Conservation (phyloP, 768 basidiomycete species). For the Auriculariales sp. region DNA sequence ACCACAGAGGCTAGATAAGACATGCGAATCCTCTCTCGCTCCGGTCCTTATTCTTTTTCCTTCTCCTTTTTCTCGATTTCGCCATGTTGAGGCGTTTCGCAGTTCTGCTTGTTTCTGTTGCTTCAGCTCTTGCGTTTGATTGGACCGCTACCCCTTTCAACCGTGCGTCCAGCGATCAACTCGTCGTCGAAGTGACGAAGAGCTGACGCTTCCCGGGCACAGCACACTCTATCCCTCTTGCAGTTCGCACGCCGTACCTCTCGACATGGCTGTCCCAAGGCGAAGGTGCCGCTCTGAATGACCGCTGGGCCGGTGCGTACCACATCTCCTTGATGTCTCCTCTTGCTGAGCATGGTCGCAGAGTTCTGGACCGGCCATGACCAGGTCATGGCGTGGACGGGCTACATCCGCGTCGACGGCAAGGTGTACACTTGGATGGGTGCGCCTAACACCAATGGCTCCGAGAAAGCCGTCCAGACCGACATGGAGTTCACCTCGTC, state of each 20-base stretch:
- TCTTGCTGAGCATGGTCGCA: too few species aligned
- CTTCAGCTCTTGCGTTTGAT: background rate
- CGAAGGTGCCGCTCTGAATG: constrained; percentile 4
- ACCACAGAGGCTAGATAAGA: too few species aligned
- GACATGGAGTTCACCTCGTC: constrained; percentile 43
- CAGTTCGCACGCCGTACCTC: constrained; percentile 7
- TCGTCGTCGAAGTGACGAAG: too few species aligned
- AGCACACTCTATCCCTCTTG: constrained; percentile 4
- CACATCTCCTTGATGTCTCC: too few species aligned
- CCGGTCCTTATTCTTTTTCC: too few species aligned
- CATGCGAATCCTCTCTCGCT: too few species aligned
- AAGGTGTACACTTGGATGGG: constrained; percentile 4
- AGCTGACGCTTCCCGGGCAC: too few species aligned
- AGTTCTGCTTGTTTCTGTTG: too few species aligned
- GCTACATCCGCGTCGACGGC: constrained; percentile 6
- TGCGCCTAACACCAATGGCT: background rate
- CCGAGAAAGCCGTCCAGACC: background rate
- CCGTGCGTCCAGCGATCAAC: too few species aligned
- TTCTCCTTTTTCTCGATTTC: too few species aligned
- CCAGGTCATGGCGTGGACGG: constrained; percentile 3
- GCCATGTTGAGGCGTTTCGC: too few species aligned
- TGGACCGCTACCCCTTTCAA: constrained; percentile 42
- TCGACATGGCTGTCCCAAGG: constrained; percentile 7
- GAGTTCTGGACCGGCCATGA: constrained; percentile 5
- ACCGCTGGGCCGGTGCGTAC: constrained; percentile 6